These are phyloP conservation scores for Scheffersomyces illinoinensis DNA, from an alignment of 1,139 yeast genomes.

Conservation along the genomic window DNA sequence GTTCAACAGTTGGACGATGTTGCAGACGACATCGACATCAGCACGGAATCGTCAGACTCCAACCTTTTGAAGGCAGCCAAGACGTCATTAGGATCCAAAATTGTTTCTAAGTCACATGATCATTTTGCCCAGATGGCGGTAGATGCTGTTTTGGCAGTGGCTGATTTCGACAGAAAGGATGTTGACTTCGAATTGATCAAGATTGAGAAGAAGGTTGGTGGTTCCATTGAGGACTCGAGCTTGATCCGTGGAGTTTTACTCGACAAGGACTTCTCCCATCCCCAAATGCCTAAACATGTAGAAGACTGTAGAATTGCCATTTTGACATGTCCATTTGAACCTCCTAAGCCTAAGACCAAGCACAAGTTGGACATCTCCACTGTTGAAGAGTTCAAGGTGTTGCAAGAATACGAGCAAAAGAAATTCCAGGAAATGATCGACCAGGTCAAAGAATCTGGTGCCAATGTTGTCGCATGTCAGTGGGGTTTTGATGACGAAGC, in stretches of 20 bases:
- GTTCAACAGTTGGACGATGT: slow-evolving; percentile 70
- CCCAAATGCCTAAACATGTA: slow-evolving; percentile 90
- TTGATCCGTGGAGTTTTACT: slow-evolving; percentile 88
- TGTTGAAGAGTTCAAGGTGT: slow-evolving; percentile 87
- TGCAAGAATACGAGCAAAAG: slow-evolving; percentile 89
- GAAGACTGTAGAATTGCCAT: slow-evolving; percentile 88
- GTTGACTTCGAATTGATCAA: slow-evolving; percentile 96
- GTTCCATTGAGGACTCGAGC: slow-evolving; percentile 80
- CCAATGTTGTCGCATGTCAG: slow-evolving; percentile 95
- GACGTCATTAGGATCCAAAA: slow-evolving; percentile 93
- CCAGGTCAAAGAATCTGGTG: slow-evolving; percentile 84
- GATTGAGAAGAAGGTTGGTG: slow-evolving; percentile 95
- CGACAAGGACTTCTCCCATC: slow-evolving; percentile 97
- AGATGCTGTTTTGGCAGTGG: slow-evolving; percentile 90
- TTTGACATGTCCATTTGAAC: slow-evolving; percentile 97
- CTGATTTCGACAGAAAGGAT: slow-evolving; percentile 87
- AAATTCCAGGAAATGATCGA: slow-evolving; percentile 91
- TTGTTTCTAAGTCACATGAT: slow-evolving; percentile 91
- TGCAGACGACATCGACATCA: slow-evolving; percentile 62
- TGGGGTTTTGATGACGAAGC: slow-evolving; percentile 99
- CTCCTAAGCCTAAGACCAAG: slow-evolving; percentile 98
- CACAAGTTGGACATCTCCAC: slow-evolving; percentile 91
- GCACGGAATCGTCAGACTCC: slow-evolving; percentile 47
- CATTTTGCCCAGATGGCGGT: slow-evolving; percentile 97
- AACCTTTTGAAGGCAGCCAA: slow-evolving; percentile 86